Evolutionary conservation across 139 green algal genomes (phyloP).

Genomic region (Parachlorella kessleri): DNA sequence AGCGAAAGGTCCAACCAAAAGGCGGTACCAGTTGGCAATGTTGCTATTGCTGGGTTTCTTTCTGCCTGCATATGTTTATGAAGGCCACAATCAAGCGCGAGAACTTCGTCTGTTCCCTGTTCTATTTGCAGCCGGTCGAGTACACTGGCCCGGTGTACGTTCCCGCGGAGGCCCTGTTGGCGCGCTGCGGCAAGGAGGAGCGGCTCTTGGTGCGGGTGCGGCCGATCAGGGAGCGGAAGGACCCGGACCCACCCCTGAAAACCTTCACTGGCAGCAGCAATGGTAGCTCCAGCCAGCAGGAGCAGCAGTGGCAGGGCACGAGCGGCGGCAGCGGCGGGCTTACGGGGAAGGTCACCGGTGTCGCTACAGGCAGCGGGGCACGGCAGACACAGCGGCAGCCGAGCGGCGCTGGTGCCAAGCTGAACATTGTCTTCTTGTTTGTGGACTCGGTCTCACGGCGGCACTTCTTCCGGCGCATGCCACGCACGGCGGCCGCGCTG

Average conservation of each 20-base stretch:
- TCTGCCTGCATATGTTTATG: too few species aligned
- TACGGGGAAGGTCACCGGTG: too few species aligned
- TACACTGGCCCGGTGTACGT: constrained; percentile 10
- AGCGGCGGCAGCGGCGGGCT: too few species aligned
- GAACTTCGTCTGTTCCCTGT: too few species aligned
- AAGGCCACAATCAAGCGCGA: too few species aligned
- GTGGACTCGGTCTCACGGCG: constrained; percentile 9
- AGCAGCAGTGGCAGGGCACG: neutral
- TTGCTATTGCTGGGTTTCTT: neutral
- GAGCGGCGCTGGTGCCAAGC: neutral
- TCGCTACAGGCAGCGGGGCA: too few species aligned
- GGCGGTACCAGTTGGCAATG: neutral
- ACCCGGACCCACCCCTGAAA: neutral
- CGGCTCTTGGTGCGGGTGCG: neutral
- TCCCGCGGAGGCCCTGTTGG: constrained; percentile 4
- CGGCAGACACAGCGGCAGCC: too few species aligned
- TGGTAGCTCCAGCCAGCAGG: neutral
- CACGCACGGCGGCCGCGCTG: constrained; percentile 1
- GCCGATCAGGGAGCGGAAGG: neutral
- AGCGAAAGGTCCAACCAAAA: too few species aligned
- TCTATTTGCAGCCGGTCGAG: neutral
- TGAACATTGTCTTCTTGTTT: constrained; percentile 10
- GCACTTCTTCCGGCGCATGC: constrained; percentile 27
- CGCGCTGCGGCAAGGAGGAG: constrained; percentile 4
- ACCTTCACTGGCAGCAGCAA: neutral